Percentiles rank a stretch among this genome's conserved stretches.
phyloP scores from a whole-genome alignment of 2,329 filamentous ascomycete genomes.

The Fusarium paranaense region DNA sequence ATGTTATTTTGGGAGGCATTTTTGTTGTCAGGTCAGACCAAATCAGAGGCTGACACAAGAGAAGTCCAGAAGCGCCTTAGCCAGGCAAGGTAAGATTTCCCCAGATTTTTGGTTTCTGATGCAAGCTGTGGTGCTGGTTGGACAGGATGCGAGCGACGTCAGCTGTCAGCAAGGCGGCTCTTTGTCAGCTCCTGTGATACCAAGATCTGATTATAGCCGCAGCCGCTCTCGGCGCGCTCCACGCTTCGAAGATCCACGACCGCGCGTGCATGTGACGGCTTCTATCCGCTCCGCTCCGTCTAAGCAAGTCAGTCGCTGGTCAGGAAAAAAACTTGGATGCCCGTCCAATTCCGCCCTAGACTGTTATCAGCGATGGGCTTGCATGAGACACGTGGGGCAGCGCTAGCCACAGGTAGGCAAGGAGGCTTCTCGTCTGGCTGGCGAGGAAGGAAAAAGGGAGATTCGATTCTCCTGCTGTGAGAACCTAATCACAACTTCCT shows the following conservation, averaged over 20 bases:
- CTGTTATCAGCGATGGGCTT: constrained; percentile 21
- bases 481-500: constrained; percentile 29
- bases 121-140: constrained; percentile 16
- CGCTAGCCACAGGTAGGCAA: not conserved
- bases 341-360: constrained; percentile 11
- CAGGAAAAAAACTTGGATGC: constrained; percentile 7
- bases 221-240: constrained; percentile 3
- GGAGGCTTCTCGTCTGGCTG: not conserved
- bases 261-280: constrained; percentile 1
- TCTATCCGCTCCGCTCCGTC: not conserved
- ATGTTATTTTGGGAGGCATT: constrained; percentile 72
- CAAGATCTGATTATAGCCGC: constrained; percentile 7
- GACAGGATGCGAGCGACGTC: constrained; percentile 11
- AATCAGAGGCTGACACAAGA: constrained; percentile 6
- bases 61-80: not conserved
- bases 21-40: constrained; percentile 16
- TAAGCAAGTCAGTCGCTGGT: not conserved
- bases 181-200: constrained; percentile 26
- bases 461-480: constrained; percentile 5
- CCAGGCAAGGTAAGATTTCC: not conserved
- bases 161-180: constrained; percentile 21
- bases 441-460: not conserved
- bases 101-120: constrained; percentile 1
- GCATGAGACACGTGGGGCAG: constrained; percentile 28
- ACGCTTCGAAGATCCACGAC: constrained; percentile 16